These are phyloP conservation scores for Mychonastes homosphaera DNA, from an alignment of 139 green algal species.

Conservation along the genomic window DNA sequence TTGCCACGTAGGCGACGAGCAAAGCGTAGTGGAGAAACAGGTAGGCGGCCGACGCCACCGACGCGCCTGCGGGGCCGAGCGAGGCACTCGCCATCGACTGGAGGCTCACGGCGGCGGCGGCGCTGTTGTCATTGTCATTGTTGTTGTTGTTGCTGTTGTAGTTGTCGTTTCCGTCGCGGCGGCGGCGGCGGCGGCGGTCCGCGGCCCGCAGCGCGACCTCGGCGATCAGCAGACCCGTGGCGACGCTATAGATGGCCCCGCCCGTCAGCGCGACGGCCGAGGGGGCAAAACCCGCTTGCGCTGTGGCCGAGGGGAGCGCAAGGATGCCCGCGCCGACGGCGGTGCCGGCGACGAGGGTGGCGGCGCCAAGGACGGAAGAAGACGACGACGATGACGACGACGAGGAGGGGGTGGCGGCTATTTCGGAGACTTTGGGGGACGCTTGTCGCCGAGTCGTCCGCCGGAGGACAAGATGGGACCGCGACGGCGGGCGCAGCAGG, in stretches of 20 bases:
- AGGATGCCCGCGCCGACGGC: conserved; percentile 60
- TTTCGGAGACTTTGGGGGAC: too few species aligned
- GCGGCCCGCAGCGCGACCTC: conserved; percentile 47
- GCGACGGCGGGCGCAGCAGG: too few species aligned
- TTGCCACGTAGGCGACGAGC: conserved; percentile 59
- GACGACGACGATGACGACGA: too few species aligned
- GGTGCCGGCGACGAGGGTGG: conserved; percentile 35
- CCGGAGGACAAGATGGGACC: too few species aligned
- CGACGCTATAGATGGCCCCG: conserved; percentile 13
- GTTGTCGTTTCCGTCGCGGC: too few species aligned
- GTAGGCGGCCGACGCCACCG: conserved; percentile 34
- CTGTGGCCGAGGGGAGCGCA: conserved; percentile 45
- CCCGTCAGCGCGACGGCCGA: conserved; percentile 21
- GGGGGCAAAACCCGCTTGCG: conserved; percentile 40
- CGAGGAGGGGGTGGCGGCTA: too few species aligned
- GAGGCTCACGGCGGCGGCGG: too few species aligned
- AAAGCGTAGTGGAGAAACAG: conserved; percentile 64
- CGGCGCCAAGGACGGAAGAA: too few species aligned
- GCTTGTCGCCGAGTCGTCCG: too few species aligned
- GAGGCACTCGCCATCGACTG: conserved; percentile 36
- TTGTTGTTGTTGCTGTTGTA: too few species aligned
- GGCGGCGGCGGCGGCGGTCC: background rate
- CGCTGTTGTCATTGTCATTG: too few species aligned
- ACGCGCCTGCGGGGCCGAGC: conserved; percentile 33
- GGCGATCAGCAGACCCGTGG: conserved; percentile 33